Evolutionary conservation across 371 early-diverging fungal species (phyloP).

Genomic region (Saksenaea oblongispora): DNA sequence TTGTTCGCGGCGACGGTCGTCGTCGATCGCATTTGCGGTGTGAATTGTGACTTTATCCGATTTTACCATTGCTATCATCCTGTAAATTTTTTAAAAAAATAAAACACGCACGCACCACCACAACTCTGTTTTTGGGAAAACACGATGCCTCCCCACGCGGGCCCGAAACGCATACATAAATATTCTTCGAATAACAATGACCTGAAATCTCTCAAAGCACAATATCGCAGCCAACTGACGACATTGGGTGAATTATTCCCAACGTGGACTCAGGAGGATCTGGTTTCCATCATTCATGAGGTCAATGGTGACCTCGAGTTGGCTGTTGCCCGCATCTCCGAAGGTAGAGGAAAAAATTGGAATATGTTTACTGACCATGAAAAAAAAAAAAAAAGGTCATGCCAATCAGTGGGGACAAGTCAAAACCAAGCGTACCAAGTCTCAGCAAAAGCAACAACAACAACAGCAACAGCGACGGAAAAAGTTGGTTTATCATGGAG

Average conservation of each 20-base stretch:
- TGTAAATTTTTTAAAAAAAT: not conserved
- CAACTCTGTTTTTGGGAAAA: not conserved
- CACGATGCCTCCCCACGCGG: constrained; percentile 9
- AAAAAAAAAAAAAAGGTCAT: constrained; percentile 59
- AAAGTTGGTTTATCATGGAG: constrained; percentile 40
- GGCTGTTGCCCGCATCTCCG: not conserved
- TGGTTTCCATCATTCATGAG: not conserved
- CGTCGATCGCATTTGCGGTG: constrained; percentile 26
- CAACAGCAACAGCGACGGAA: constrained; percentile 44
- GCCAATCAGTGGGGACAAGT: constrained; percentile 93
- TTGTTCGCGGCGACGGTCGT: constrained; percentile 37
- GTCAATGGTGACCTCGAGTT: not conserved
- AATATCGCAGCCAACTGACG: not conserved
- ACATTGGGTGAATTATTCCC: not conserved
- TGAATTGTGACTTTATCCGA: constrained; percentile 11
- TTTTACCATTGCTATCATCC: not conserved
- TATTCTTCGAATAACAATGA: constrained; percentile 5
- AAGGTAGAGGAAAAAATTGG: not conserved
- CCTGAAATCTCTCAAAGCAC: constrained; percentile 4
- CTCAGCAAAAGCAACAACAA: constrained; percentile 55
- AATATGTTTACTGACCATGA: not conserved
- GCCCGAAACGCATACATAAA: constrained; percentile 4
- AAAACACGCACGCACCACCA: too few relatives aligned
- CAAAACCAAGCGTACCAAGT: constrained; percentile 57
- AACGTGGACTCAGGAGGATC: not conserved